Conservation (phyloP, 1,284 basidiomycete species). For the Prillingera fragicola region DNA sequence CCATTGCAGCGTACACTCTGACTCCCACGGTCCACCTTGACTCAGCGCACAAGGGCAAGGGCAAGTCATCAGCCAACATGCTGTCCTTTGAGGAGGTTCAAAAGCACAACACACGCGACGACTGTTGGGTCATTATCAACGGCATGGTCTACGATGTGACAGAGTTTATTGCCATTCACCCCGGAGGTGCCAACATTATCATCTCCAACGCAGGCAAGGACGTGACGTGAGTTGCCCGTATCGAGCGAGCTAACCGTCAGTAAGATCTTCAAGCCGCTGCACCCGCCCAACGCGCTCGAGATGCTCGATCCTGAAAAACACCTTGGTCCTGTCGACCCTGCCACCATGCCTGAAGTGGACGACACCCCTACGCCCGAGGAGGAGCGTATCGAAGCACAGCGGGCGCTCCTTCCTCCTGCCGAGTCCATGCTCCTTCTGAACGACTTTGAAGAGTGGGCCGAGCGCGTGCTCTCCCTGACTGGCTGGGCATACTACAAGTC, state of each 20-base stretch:
- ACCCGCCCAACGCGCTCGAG: constrained; percentile 48
- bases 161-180: constrained; percentile 63
- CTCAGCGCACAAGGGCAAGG: background rate
- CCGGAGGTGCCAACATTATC: constrained; percentile 54
- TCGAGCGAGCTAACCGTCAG: constrained; percentile 15
- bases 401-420: constrained; percentile 59
- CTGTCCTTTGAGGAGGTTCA: constrained; percentile 53
- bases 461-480: constrained; percentile 48
- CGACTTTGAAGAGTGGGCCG: constrained; percentile 58
- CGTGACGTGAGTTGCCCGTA: constrained; percentile 50
- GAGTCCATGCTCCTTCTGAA: constrained; percentile 63
- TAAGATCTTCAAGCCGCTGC: constrained; percentile 50
- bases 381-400: constrained; percentile 58
- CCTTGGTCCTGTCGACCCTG: constrained; percentile 61
- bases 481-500: constrained; percentile 56
- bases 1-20: constrained; percentile 3
- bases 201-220: constrained; percentile 55
- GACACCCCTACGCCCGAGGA: constrained; percentile 59
- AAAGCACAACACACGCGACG: constrained; percentile 52
- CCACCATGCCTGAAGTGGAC: constrained; percentile 52
- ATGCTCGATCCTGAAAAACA: constrained; percentile 55
- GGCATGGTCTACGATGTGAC: constrained; percentile 58
- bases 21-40: constrained; percentile 1
- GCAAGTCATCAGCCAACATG: background rate
- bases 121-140: constrained; percentile 80